phyloP scores from a whole-genome alignment of 257 asterid genomes.

The Gynochthodes officinalis region DNA sequence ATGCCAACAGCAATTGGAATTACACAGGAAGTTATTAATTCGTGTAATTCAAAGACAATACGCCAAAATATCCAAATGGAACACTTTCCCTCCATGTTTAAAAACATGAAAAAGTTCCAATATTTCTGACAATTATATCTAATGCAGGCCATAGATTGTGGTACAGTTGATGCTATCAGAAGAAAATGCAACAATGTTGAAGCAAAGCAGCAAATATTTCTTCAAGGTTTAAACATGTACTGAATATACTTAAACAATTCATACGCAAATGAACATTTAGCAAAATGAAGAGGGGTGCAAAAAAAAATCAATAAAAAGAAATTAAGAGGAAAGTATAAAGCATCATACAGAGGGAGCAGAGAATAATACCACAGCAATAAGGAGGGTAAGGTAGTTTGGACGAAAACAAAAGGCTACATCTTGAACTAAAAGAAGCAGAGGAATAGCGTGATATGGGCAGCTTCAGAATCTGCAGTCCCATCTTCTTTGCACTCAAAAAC shows the following conservation, averaged over 20 bases:
- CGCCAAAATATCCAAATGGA: background rate
- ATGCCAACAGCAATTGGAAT: background rate
- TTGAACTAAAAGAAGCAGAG: conserved; percentile 24
- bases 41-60: background rate
- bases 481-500: background rate
- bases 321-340: background rate
- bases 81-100: background rate
- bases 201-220: background rate
- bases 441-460: conserved; percentile 38
- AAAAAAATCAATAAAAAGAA: background rate
- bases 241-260: background rate
- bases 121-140: background rate
- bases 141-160: background rate
- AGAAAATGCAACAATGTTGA: background rate
- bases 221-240: background rate
- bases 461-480: conserved; percentile 40
- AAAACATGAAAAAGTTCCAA: background rate
- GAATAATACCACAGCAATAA: conserved; percentile 40
- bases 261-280: background rate
- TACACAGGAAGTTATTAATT: background rate
- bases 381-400: conserved; percentile 28
- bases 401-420: conserved; percentile 29
- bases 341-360: background rate
- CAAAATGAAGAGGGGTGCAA: background rate
- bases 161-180: background rate